These are phyloP conservation scores for Plectosphaerella cucumerina DNA, from an alignment of 2,329 filamentous ascomycete genomes.

Conservation along the genomic window DNA sequence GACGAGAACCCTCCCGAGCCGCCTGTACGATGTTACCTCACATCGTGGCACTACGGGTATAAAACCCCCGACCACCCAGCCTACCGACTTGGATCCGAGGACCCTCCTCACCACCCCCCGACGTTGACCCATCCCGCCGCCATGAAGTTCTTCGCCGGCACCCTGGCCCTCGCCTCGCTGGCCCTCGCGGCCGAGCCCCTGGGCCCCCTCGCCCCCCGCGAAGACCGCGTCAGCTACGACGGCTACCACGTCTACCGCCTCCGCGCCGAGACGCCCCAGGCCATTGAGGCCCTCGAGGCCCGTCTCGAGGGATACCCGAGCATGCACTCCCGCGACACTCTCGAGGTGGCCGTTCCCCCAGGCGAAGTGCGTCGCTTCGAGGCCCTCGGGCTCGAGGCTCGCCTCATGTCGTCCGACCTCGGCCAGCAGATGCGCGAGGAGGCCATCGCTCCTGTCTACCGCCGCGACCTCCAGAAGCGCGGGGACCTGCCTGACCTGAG, in stretches of 20 bases:
- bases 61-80: background rate
- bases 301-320: slow-evolving; percentile 14
- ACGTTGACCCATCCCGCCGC: background rate
- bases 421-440: slow-evolving; percentile 23
- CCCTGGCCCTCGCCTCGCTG: slow-evolving; percentile 3
- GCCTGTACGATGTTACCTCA: no score
- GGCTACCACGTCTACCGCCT: slow-evolving; percentile 28
- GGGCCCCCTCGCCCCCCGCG: background rate
- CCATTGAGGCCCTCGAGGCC: slow-evolving; percentile 12
- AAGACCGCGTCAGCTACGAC: slow-evolving; percentile 19
- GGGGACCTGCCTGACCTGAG: slow-evolving; percentile 28
- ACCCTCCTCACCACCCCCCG: background rate
- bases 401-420: slow-evolving; percentile 20
- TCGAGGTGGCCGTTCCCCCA: slow-evolving; percentile 28
- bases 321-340: slow-evolving; percentile 19
- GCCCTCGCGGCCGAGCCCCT: slow-evolving; percentile 2
- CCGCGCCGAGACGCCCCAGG: slow-evolving; percentile 9
- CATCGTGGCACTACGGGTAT: background rate
- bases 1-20: no score
- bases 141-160: slow-evolving; percentile 8
- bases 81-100: background rate
- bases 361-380: slow-evolving; percentile 20
- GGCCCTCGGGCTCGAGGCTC: slow-evolving; percentile 18
- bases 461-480: slow-evolving; percentile 11
- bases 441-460: slow-evolving; percentile 17